Evolutionary conservation across 2,329 filamentous ascomycete species (phyloP).

Genomic region (Aspergillus novofumigatus): DNA sequence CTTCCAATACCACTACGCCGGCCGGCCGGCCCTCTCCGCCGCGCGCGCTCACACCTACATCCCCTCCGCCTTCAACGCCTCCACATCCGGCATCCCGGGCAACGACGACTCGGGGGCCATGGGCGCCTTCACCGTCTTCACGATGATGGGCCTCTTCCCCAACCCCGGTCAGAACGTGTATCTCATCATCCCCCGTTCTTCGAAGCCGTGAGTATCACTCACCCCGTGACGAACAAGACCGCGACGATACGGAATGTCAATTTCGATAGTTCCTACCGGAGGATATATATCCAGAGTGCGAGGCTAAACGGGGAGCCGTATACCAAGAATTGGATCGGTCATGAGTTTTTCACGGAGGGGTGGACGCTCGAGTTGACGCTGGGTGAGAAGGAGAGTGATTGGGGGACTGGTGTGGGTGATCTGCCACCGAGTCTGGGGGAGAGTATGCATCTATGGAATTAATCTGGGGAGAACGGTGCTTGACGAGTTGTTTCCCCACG

Average conservation of each 20-base stretch:
- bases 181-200: conserved; percentile 66
- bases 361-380: conserved; percentile 60
- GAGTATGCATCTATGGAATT: background rate
- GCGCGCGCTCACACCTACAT: conserved; percentile 60
- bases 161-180: conserved; percentile 66
- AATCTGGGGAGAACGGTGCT: no score
- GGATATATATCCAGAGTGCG: conserved; percentile 64
- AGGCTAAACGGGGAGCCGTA: conserved; percentile 59
- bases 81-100: conserved; percentile 57
- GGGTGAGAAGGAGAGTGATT: conserved; percentile 58
- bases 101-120: conserved; percentile 69
- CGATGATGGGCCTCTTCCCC: conserved; percentile 67
- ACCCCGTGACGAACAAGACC: conserved; percentile 55
- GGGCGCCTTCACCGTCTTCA: conserved; percentile 62
- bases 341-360: conserved; percentile 64
- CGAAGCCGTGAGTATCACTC: conserved; percentile 53
- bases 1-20: conserved; percentile 67
- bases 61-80: conserved; percentile 56
- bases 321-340: conserved; percentile 62
- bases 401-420: conserved; percentile 59
- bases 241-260: conserved; percentile 56
- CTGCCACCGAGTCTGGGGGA: conserved; percentile 49
- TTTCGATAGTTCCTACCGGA: conserved; percentile 54
- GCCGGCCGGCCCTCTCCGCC: conserved; percentile 52
- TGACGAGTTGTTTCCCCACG: no score